Percentiles rank a stretch among this genome's conserved stretches.
phyloP scores from a whole-genome alignment of 176 grass and related monocot genomes.

The Carex pumila region DNA sequence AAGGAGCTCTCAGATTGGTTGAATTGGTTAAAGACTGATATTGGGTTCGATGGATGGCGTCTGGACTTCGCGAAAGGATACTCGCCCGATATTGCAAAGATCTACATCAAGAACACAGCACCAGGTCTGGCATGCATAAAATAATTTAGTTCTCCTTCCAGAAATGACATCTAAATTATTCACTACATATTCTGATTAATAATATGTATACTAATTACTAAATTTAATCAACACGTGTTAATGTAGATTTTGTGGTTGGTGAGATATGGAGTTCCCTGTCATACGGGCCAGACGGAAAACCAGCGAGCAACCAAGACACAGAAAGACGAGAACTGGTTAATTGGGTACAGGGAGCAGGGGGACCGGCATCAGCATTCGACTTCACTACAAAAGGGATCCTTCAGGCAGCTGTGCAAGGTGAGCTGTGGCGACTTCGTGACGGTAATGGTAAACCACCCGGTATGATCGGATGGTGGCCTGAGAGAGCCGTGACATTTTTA shows the following conservation, averaged over 20 bases:
- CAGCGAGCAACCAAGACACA: constrained; percentile 39
- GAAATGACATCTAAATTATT: not conserved
- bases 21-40: constrained; percentile 49
- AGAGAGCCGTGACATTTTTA: constrained; percentile 64
- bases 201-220: not conserved
- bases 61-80: constrained; percentile 77
- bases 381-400: constrained; percentile 76
- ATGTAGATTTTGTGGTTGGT: constrained; percentile 38
- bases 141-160: not conserved
- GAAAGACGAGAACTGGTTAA: constrained; percentile 48
- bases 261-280: constrained; percentile 62
- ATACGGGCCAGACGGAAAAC: constrained; percentile 44
- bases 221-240: not conserved
- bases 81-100: constrained; percentile 33
- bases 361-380: constrained; percentile 48
- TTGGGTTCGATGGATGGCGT: constrained; percentile 74
- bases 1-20: constrained; percentile 63
- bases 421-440: constrained; percentile 60
- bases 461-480: constrained; percentile 65
- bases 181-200: not conserved
- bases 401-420: constrained; percentile 58
- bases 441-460: constrained; percentile 46
- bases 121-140: not conserved
- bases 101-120: constrained; percentile 27
- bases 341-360: constrained; percentile 42